Evolutionary conservation across 2,329 filamentous ascomycete species (phyloP), one percentile per base, ranked within the genome.

Genomic region (Stachybotrys chartarum): DNA sequence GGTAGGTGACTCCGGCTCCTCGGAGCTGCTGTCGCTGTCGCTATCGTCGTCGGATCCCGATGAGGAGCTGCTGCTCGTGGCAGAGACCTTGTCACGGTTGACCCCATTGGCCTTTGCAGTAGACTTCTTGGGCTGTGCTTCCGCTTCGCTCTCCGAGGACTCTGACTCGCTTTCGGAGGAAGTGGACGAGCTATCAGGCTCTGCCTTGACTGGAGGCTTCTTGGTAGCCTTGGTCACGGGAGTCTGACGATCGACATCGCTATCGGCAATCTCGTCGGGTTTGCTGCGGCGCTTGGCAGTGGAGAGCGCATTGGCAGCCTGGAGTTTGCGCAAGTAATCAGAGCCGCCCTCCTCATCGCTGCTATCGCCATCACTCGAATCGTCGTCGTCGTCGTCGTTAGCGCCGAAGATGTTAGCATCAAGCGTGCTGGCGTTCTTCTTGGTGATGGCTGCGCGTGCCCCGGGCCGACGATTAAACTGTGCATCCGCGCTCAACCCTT

Each of bases 261-360:
- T 75, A 55, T 75, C 73, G 62, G 72, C 71, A 56, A 75, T 74
- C 58, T 75, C 73, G 24, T 72, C 69, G 48, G 67, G 57, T 59
- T 69, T 68, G 64, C 59, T 64, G 56, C 63, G 66, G 54, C 64
- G 60, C 55, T 64, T 66, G 54, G 66, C 42, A 56, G 59, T 50
- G 51, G 57, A 51, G 45, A 52, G 48, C 54, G 54, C 51, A 56
- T 54, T 46, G 45, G 59, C 49, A 50, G 59, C 57, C 45, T 53
- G 54, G 44, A 72, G 64, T 56, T 71, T 72, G 53, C 66, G 68
- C 51, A 72, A 58, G 35, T 74, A 68, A 44, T 68, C 61, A 17
- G 58, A 55, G 45, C 64, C 60, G 18, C 56, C 57, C 14, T 61
- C 64, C 16, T 65, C 71, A 54, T 68, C 65, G 32, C 63, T 68